Evolutionary conservation across 352 stramenopile species (phyloP).

Genomic region (Phytophthora uliginosa): DNA sequence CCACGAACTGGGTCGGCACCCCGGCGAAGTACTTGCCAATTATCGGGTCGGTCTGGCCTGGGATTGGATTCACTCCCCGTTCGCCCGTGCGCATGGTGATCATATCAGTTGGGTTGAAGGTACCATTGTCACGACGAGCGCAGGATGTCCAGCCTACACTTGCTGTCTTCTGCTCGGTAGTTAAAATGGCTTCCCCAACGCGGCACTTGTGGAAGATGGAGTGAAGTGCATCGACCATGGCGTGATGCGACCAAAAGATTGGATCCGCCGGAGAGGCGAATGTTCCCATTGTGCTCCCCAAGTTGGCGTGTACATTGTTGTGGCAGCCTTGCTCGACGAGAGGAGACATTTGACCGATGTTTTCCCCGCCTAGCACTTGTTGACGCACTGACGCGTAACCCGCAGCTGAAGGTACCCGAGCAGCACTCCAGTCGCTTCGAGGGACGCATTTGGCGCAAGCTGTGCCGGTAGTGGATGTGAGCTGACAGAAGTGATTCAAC

Average conservation of each 20-base stretch:
- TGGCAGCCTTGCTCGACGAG: slow-evolving; percentile 61
- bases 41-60: slow-evolving; percentile 32
- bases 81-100: slow-evolving; percentile 57
- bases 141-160: slow-evolving; percentile 65
- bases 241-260: slow-evolving; percentile 85
- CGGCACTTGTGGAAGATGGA: slow-evolving; percentile 79
- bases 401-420: slow-evolving; percentile 41
- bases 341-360: slow-evolving; percentile 69
- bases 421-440: slow-evolving; percentile 49
- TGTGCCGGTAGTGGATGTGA: slow-evolving; percentile 13
- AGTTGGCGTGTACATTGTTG: slow-evolving; percentile 71
- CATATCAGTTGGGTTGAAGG: slow-evolving; percentile 58
- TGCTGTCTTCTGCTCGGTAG: slow-evolving; percentile 57
- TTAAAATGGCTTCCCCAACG: slow-evolving; percentile 52
- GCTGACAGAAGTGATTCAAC: slow-evolving; percentile 72
- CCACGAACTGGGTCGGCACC: slow-evolving; percentile 52
- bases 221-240: slow-evolving; percentile 73
- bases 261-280: slow-evolving; percentile 67
- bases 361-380: slow-evolving; percentile 57
- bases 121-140: slow-evolving; percentile 42
- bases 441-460: slow-evolving; percentile 61
- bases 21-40: slow-evolving; percentile 50
- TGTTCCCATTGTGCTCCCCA: slow-evolving; percentile 65
- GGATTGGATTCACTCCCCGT: slow-evolving; percentile 44
- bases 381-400: slow-evolving; percentile 59